These are phyloP conservation scores for Gossypium laxum DNA, from an alignment of 441 rosid species.

Conservation along the genomic window DNA sequence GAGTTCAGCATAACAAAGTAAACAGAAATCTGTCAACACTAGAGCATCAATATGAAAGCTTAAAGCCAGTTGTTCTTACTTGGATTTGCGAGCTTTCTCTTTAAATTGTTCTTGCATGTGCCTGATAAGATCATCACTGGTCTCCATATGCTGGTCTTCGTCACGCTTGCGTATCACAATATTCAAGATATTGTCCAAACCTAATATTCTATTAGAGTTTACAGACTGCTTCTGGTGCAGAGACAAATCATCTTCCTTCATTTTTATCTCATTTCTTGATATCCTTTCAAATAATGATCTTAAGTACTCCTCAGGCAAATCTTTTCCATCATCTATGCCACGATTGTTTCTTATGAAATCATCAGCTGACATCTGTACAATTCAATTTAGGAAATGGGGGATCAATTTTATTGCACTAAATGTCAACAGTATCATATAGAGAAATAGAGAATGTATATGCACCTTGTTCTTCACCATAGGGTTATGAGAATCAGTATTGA, in stretches of 20 bases:
- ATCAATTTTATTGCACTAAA: slow-evolving; percentile 21
- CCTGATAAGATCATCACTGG: slow-evolving; percentile 89
- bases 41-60: not conserved
- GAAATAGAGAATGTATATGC: slow-evolving; percentile 19
- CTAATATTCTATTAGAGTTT: slow-evolving; percentile 67
- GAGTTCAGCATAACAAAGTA: not conserved
- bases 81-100: slow-evolving; percentile 94
- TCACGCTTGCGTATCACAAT: slow-evolving; percentile 85
- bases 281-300: slow-evolving; percentile 82
- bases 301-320: slow-evolving; percentile 77
- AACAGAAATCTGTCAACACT: not conserved
- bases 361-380: slow-evolving; percentile 85
- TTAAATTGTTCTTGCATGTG: slow-evolving; percentile 96
- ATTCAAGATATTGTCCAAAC: slow-evolving; percentile 84
- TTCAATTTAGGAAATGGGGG: slow-evolving; percentile 17
- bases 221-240: slow-evolving; percentile 63
- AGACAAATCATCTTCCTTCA: slow-evolving; percentile 81
- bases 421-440: slow-evolving; percentile 12
- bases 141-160: slow-evolving; percentile 62
- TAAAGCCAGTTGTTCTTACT: slow-evolving; percentile 48
- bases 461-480: slow-evolving; percentile 98
- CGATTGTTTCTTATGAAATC: slow-evolving; percentile 95
- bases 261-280: slow-evolving; percentile 86
- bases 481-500: slow-evolving; percentile 94
- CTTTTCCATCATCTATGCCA: slow-evolving; percentile 96